A percentile compares a stretch with the other conserved stretches of the same genome.
These are phyloP conservation scores for Skeletonema costatum DNA, from an alignment of 108 stramenopile species.

Conservation along the genomic window DNA sequence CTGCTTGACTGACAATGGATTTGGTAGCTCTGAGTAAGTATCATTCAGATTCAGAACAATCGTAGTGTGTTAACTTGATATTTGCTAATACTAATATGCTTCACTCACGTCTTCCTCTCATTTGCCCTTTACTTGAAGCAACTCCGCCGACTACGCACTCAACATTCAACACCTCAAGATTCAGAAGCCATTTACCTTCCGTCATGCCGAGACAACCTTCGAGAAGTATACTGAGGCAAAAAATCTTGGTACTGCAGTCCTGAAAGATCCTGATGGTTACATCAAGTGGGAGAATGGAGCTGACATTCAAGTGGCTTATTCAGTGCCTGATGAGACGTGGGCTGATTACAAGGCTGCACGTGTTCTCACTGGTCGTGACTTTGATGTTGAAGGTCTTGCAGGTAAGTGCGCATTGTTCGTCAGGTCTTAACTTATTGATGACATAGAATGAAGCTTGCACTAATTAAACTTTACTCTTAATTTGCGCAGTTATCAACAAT, in stretches of 20 bases:
- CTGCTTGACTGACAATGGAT: slow-evolving; percentile 48
- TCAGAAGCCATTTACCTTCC: slow-evolving; percentile 50
- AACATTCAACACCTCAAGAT: slow-evolving; percentile 48
- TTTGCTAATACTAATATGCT: too few relatives aligned
- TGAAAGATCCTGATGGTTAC: slow-evolving; percentile 40
- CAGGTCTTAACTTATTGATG: too few relatives aligned
- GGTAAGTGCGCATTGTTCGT: not conserved
- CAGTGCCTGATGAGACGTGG: slow-evolving; percentile 36
- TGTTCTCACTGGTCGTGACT: slow-evolving; percentile 49
- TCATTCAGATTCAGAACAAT: not conserved
- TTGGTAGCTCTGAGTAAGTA: slow-evolving; percentile 19
- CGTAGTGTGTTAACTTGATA: too few relatives aligned
- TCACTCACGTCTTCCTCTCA: not conserved
- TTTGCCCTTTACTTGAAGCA: slow-evolving; percentile 3
- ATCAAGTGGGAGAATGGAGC: slow-evolving; percentile 53
- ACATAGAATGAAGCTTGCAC: too few relatives aligned
- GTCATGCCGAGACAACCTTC: slow-evolving; percentile 48
- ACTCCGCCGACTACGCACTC: slow-evolving; percentile 42
- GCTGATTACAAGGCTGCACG: slow-evolving; percentile 32
- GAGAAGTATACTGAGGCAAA: slow-evolving; percentile 41
- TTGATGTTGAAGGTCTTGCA: slow-evolving; percentile 28
- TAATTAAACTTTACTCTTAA: not conserved
- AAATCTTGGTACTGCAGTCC: slow-evolving; percentile 24
- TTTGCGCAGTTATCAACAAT: slow-evolving; percentile 40
- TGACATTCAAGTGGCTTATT: slow-evolving; percentile 45